These are phyloP conservation scores for Cercophora newfieldiana DNA, from an alignment of 495 filamentous ascomycete species.

Conservation along the genomic window DNA sequence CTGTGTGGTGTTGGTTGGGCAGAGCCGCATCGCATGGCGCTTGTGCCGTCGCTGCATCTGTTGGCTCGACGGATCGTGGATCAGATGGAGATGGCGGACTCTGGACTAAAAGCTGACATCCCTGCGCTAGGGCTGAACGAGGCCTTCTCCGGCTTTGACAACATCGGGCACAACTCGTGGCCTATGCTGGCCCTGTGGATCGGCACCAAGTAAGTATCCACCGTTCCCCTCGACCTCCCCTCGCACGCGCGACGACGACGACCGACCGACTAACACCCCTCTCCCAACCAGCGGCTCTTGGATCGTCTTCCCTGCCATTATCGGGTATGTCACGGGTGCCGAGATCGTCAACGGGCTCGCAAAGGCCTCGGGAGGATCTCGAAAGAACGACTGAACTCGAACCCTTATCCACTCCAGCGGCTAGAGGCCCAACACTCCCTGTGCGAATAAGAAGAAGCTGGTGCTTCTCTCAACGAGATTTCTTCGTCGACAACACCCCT, in stretches of 20 bases:
- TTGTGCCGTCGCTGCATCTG: background rate
- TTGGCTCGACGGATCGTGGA: too few relatives aligned
- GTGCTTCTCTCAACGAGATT: background rate
- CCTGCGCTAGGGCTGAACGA: constrained; percentile 67
- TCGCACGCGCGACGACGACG: background rate
- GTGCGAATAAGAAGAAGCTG: background rate
- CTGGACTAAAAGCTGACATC: background rate
- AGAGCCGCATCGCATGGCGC: background rate
- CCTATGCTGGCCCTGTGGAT: constrained; percentile 70
- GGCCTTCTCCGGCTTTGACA: constrained; percentile 70
- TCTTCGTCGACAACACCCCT: background rate
- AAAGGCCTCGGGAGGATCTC: constrained; percentile 31
- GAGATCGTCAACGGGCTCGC: constrained; percentile 71
- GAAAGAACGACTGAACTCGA: background rate
- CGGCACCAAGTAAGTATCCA: constrained; percentile 71
- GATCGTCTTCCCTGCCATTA: constrained; percentile 71
- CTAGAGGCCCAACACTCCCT: background rate
- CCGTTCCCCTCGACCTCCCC: background rate
- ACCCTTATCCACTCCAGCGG: background rate
- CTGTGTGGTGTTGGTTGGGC: background rate
- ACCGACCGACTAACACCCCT: background rate
- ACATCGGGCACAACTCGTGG: constrained; percentile 73
- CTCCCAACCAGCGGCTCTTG: constrained; percentile 77
- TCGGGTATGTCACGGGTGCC: constrained; percentile 65
- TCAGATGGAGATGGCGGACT: background rate